A percentile compares a stretch with the other conserved stretches of the same genome.
These are phyloP conservation scores for Magnolia kwangsiensis DNA, from an alignment of 164 flowering plant species.

Conservation along the genomic window DNA sequence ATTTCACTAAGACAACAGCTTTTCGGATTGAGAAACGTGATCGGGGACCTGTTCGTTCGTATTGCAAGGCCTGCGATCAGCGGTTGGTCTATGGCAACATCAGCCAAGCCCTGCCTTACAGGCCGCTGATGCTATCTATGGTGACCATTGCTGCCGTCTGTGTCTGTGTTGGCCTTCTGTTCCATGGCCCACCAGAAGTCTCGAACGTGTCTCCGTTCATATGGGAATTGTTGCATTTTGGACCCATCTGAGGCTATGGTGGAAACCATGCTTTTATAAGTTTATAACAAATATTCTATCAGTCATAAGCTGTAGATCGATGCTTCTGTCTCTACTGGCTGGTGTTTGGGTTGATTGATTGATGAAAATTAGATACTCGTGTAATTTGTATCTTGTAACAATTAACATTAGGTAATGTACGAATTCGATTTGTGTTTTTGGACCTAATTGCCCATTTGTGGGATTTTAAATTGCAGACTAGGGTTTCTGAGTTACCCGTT, in stretches of 20 bases:
- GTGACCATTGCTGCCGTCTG: conserved; percentile 87
- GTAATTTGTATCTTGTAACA: no score
- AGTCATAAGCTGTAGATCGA: no score
- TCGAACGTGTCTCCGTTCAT: conserved; percentile 51
- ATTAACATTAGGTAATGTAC: no score
- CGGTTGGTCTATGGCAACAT: conserved; percentile 25
- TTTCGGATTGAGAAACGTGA: conserved; percentile 37
- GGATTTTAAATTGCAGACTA: no score
- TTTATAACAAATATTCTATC: conserved; percentile 1
- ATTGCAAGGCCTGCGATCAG: conserved; percentile 53
- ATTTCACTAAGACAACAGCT: conserved; percentile 22
- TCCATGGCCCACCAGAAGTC: conserved; percentile 74
- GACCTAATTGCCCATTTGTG: no score
- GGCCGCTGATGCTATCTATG: conserved; percentile 81
- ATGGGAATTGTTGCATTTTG: conserved; percentile 45
- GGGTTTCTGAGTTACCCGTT: no score
- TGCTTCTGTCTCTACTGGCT: no score
- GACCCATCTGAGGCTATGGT: conserved; percentile 7
- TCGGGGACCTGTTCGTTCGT: conserved; percentile 6
- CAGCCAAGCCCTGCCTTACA: conserved; percentile 39
- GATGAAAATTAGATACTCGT: no score
- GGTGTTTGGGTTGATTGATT: no score
- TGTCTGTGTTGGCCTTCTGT: conserved; percentile 74
- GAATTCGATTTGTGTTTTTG: no score
- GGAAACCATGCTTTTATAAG: not conserved